Conservation (phyloP, 2,329 filamentous ascomycete genomes). For the Aspergillus arachidicola region DNA sequence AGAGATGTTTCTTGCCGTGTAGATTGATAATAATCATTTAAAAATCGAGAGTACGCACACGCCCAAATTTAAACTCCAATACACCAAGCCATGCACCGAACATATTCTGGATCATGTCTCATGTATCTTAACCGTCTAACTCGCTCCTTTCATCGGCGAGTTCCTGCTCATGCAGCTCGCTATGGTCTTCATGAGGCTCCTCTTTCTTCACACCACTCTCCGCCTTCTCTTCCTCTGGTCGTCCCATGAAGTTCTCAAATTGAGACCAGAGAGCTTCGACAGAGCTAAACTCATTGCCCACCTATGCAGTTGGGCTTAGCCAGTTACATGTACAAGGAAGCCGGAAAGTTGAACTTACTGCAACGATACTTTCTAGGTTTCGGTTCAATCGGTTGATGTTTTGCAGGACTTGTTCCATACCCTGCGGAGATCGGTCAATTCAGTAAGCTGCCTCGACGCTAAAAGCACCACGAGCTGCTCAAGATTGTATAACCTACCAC, state of each 20-base stretch:
- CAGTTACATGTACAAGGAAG: not conserved
- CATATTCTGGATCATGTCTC: constrained; percentile 10
- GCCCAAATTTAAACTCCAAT: not conserved
- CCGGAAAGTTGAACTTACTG: constrained; percentile 57
- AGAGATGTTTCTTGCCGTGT: not conserved
- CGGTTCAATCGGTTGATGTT: constrained; percentile 96
- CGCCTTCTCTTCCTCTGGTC: constrained; percentile 53
- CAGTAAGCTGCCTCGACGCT: not conserved
- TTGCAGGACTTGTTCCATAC: constrained; percentile 85
- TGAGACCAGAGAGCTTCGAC: constrained; percentile 97
- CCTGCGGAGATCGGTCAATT: constrained; percentile 40
- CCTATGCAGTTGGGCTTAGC: constrained; percentile 46
- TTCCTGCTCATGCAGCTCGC: constrained; percentile 25
- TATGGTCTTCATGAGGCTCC: constrained; percentile 22
- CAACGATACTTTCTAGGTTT: constrained; percentile 85
- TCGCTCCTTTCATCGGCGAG: constrained; percentile 14
- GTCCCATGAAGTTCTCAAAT: constrained; percentile 94
- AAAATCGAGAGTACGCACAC: not conserved
- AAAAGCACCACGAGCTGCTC: not conserved
- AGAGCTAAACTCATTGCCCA: constrained; percentile 96
- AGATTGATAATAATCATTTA: not conserved
- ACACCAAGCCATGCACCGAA: not conserved
- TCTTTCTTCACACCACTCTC: constrained; percentile 35
- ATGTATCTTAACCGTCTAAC: constrained; percentile 8
- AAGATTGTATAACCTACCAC: constrained; percentile 33